Conservation (phyloP, 129 eudicot species). For the Centaurea solstitialis region DNA sequence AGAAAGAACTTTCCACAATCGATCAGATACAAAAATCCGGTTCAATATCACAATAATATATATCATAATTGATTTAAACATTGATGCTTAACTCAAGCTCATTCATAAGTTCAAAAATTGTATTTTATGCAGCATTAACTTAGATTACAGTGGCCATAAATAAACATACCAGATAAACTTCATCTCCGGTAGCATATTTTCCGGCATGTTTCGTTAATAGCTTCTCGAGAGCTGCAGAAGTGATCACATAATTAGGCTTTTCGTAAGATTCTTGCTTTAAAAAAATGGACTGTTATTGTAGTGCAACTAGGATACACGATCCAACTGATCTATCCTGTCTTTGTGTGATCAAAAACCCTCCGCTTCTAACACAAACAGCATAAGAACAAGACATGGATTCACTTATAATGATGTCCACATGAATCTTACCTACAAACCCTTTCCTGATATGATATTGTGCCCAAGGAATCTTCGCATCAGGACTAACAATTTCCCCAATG, state of each 20-base stretch:
- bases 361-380: background rate
- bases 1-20: background rate
- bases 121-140: background rate
- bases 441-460: conserved; percentile 59
- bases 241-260: conserved; percentile 16
- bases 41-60: background rate
- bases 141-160: background rate
- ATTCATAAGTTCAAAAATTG: background rate
- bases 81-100: background rate
- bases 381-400: conserved; percentile 3
- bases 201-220: conserved; percentile 65
- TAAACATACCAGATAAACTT: conserved; percentile 68
- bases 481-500: conserved; percentile 58
- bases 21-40: background rate
- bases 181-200: conserved; percentile 86
- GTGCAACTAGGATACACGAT: background rate
- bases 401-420: background rate
- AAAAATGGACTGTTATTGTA: background rate
- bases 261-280: background rate
- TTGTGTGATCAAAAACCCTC: background rate
- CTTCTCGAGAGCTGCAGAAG: conserved; percentile 73
- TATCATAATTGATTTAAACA: background rate
- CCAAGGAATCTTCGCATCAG: conserved; percentile 65
- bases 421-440: conserved; percentile 61
- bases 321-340: background rate